Base-by-base conservation (phyloP, 116 monocot species). In the Papilionanthe hybrid region DNA sequence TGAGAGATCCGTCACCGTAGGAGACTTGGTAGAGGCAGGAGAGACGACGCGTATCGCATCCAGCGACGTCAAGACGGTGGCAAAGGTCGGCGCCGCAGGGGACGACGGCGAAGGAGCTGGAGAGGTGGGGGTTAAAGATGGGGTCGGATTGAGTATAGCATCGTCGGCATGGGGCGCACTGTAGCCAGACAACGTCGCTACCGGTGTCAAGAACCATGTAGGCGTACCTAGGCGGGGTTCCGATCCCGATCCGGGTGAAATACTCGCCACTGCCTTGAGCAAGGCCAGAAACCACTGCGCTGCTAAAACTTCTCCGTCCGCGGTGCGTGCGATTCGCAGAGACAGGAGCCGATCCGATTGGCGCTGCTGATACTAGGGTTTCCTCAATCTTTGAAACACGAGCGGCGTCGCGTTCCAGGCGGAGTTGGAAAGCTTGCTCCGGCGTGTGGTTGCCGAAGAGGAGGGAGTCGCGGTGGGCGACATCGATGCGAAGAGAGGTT, bases 171-270 rank as follows among this genome's bases (percentile, higher is more conserved):
- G 95, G 95, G 2, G 87, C 60, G 84, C 93, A 95, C 78, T 93
- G 95, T 18, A 93, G 23, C 95, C 95, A 95, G 5, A 92, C 87
- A 18, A 95, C 74, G 85, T 93, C 93, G 86, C 91, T 91, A n/a
- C 93, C 93, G 74, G 95, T 92, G 86, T 95, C 95, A 44, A 95
- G 85, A 41, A 95, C 95, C 87, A 95, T 83, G 82, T 56, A 87
- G 72, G 83, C 81, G 72, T 53, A 43, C 55, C 53, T 63, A 10
- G 81, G 78, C 7, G 93, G 95, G 22, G 92, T 91, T 9, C 92
- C 95, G 75, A 95, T 75, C 9, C 93, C 95, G 77, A 95, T 81
- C 29, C 81, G 83, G 41, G 92, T 85, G 82, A 95, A 93, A 79
- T 93, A 95, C 88, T 93, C 93, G 19, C 93, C 93, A 75, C 91